Conservation (phyloP, 1,284 basidiomycete genomes). For the Boletus subluridellus region DNA sequence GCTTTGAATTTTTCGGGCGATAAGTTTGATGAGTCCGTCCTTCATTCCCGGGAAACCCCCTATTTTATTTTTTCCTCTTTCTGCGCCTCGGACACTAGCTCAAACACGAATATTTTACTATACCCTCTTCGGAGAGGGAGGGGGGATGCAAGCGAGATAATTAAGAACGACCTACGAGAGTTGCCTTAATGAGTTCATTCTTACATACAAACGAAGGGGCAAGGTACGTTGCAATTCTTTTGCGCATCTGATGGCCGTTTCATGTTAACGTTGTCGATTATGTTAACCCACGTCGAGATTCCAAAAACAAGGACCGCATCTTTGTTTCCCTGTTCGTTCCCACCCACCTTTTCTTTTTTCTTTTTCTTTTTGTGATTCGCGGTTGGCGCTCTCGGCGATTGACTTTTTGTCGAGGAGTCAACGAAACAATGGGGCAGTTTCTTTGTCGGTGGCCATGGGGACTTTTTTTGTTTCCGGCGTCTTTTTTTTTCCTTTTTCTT, state of each 20-base stretch:
- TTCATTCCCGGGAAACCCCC: slow-evolving; percentile 12
- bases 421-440: background rate
- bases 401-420: background rate
- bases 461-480: background rate
- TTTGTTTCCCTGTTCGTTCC: background rate
- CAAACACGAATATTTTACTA: background rate
- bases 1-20: background rate
- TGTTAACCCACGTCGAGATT: background rate
- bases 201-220: slow-evolving; percentile 18
- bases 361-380: background rate
- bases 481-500: background rate
- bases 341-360: background rate
- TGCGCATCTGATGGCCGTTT: slow-evolving; percentile 28
- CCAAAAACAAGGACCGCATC: background rate
- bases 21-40: background rate
- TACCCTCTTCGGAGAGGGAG: background rate
- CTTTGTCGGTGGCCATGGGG: background rate
- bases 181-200: slow-evolving; percentile 3
- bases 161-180: background rate
- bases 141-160: background rate
- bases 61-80: background rate
- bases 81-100: background rate
- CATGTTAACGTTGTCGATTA: slow-evolving; percentile 17
- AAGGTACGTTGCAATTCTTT: slow-evolving; percentile 6
- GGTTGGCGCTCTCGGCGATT: background rate